A percentile compares a stretch with the other conserved stretches of the same genome.
phyloP scores from a whole-genome alignment of 306 rosid genomes.

The Casuarina equisetifolia region DNA sequence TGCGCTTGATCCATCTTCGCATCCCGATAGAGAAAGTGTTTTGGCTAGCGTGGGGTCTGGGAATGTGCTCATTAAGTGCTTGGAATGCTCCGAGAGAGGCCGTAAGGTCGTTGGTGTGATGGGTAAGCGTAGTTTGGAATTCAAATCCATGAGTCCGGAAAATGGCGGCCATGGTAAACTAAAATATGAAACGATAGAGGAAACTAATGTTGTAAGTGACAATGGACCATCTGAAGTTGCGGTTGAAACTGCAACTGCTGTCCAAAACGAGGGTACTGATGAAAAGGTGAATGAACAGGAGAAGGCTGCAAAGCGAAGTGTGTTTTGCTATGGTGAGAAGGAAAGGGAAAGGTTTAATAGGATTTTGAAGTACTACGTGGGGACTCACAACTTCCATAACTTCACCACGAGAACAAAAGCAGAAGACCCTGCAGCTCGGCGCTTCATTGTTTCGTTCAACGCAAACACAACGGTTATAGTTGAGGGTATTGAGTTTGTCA shows the following conservation, averaged over 20 bases:
- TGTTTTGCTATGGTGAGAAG: conserved; percentile 64
- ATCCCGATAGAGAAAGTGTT: conserved; percentile 89
- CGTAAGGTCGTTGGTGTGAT: conserved; percentile 74
- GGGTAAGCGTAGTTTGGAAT: conserved; percentile 58
- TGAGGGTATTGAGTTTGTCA: conserved; percentile 75
- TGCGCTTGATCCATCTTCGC: conserved; percentile 77
- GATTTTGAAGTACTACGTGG: conserved; percentile 64
- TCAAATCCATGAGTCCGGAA: conserved; percentile 32
- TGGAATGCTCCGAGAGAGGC: conserved; percentile 85
- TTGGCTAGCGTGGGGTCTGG: conserved; percentile 88
- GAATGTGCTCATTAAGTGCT: conserved; percentile 67
- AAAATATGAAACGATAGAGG: conserved; percentile 31
- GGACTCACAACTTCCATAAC: conserved; percentile 93
- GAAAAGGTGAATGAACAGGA: conserved; percentile 41
- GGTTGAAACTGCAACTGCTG: conserved; percentile 30
- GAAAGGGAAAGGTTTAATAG: conserved; percentile 73
- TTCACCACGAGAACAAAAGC: conserved; percentile 95
- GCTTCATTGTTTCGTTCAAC: conserved; percentile 70
- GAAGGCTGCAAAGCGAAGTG: conserved; percentile 38
- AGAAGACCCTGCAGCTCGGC: conserved; percentile 70
- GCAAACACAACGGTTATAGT: conserved; percentile 51
- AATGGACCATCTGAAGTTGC: conserved; percentile 32
- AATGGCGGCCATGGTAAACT: conserved; percentile 19
- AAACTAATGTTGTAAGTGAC: conserved; percentile 31
- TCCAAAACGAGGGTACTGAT: conserved; percentile 18